phyloP scores from a whole-genome alignment of 2,329 filamentous ascomycete species.

The Fusarium tuaranense region DNA sequence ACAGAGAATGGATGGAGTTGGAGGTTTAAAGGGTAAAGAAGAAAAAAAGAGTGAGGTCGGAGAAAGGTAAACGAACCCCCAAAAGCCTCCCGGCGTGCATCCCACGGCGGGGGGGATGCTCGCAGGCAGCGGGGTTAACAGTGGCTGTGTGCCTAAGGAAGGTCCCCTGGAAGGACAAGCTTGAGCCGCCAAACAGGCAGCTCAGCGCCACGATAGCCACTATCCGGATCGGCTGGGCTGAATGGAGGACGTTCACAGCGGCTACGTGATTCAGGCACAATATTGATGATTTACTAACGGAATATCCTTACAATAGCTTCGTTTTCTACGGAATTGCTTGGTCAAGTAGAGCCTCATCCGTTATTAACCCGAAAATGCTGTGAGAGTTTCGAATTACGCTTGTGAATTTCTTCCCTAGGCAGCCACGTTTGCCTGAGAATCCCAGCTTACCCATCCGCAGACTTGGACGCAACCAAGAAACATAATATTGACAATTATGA shows the following conservation, averaged over 20 bases:
- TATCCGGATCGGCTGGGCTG: slow-evolving; percentile 1
- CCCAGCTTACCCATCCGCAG: background rate
- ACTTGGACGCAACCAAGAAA: background rate
- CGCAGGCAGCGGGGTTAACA: slow-evolving; percentile 2
- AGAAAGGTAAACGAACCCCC: slow-evolving; percentile 16
- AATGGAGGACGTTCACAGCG: background rate
- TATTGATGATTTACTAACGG: background rate
- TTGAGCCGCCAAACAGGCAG: slow-evolving; percentile 20
- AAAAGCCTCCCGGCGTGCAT: slow-evolving; percentile 7
- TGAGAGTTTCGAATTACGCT: background rate
- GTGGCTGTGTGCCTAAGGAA: slow-evolving; percentile 5
- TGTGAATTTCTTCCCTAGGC: background rate
- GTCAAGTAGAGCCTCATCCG: background rate
- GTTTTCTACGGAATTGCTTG: background rate
- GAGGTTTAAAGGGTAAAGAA: slow-evolving; percentile 15
- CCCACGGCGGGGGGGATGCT: slow-evolving; percentile 24
- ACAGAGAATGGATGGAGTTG: slow-evolving; percentile 33
- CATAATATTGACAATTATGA: background rate
- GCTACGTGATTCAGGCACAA: background rate
- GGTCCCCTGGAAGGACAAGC: background rate
- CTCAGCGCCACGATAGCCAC: slow-evolving; percentile 16
- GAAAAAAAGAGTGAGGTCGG: slow-evolving; percentile 22
- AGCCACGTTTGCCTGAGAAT: background rate
- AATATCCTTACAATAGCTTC: background rate
- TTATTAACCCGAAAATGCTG: background rate